These are phyloP conservation scores for Pyrus pyrifolia DNA, from an alignment of 306 rosid genomes.

Conservation along the genomic window DNA sequence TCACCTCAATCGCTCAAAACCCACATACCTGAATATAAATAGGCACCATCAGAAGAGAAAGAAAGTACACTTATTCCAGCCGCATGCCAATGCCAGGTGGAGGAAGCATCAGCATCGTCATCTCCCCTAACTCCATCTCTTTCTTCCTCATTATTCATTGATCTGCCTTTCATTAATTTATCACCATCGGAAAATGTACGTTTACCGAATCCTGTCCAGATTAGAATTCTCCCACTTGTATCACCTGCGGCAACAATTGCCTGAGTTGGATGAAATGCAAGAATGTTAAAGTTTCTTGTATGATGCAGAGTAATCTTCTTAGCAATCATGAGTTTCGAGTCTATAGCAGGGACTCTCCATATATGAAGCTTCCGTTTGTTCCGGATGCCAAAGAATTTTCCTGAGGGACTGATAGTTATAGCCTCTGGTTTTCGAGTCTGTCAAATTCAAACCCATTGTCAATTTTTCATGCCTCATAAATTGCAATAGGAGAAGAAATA, in stretches of 20 bases:
- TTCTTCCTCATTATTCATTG: constrained; percentile 31
- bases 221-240: constrained; percentile 73
- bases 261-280: constrained; percentile 75
- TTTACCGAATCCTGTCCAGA: constrained; percentile 73
- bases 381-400: constrained; percentile 60
- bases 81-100: constrained; percentile 94
- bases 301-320: constrained; percentile 76
- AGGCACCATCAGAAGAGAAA: constrained; percentile 82
- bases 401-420: constrained; percentile 56
- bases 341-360: constrained; percentile 58
- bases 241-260: constrained; percentile 91
- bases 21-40: constrained; percentile 68
- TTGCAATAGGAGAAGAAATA: neutral
- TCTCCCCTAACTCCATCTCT: constrained; percentile 72
- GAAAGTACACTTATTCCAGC: constrained; percentile 51
- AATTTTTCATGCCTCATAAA: constrained; percentile 14
- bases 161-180: constrained; percentile 20
- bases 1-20: neutral
- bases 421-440: constrained; percentile 64
- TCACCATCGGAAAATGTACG: constrained; percentile 28
- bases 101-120: constrained; percentile 82
- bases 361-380: constrained; percentile 62
- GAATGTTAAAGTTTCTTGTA: constrained; percentile 49
- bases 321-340: constrained; percentile 29
- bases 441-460: constrained; percentile 13